phyloP scores from a whole-genome alignment of 2,329 filamentous ascomycete genomes.

The Magnaporthiopsis incrustans region DNA sequence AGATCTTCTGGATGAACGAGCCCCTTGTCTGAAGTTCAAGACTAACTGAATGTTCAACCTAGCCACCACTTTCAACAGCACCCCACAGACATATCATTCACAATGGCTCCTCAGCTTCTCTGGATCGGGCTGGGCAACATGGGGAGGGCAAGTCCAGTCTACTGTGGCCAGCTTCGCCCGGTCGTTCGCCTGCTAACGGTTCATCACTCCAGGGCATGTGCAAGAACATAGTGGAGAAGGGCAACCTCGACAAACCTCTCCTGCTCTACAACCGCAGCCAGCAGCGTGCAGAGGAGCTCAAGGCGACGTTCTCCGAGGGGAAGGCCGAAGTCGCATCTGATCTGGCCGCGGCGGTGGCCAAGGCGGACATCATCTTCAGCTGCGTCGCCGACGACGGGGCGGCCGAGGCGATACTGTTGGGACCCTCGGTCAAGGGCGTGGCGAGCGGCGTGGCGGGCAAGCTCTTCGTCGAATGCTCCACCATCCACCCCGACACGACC shows the following conservation, averaged over 20 bases:
- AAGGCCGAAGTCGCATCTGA: constrained; percentile 57
- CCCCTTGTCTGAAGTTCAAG: background rate
- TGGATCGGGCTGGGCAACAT: constrained; percentile 87
- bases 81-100: constrained; percentile 9
- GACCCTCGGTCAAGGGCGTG: constrained; percentile 37
- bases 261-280: constrained; percentile 74
- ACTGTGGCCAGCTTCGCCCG: background rate
- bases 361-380: constrained; percentile 72
- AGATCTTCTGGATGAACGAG: background rate
- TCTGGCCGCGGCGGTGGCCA: constrained; percentile 56
- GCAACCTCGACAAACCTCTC: constrained; percentile 59
- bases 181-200: background rate
- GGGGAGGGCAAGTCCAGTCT: constrained; percentile 55
- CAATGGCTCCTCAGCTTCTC: constrained; percentile 54
- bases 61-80: background rate
- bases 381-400: constrained; percentile 74
- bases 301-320: constrained; percentile 47
- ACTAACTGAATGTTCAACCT: background rate
- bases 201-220: constrained; percentile 58
- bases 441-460: constrained; percentile 52
- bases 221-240: constrained; percentile 76
- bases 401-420: constrained; percentile 50
- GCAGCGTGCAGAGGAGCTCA: constrained; percentile 56
- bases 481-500: constrained; percentile 76
- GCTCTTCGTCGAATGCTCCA: constrained; percentile 80